Evolutionary conservation across 2,329 filamentous ascomycete genomes (phyloP), one percentile per base, ranked within the genome.

Genomic region (Colletotrichum theobromicola): DNA sequence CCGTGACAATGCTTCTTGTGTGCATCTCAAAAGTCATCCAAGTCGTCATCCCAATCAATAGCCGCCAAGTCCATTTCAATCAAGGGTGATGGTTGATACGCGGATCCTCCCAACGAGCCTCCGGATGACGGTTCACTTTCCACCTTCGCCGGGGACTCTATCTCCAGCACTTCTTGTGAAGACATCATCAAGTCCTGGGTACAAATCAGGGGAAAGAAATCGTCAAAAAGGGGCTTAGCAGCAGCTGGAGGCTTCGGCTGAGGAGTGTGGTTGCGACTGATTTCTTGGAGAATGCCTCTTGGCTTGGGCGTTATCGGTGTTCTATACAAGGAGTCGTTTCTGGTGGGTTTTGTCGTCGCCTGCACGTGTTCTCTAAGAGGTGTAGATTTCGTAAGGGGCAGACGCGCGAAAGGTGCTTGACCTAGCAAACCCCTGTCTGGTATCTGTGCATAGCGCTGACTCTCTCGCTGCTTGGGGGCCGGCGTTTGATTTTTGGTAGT

Each of bases 111-210:
- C 7, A 58, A 72, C 12, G 68, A 72, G 9, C 12, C 62, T n/a
- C 34, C 68, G 7, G 68, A 75, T 15, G 68, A 75, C 18, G 42
- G 58, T 30, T 67, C 37, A 7, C 21, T 57, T 46, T 58, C 50
- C 16, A 46, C 16, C 21, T 74, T 73, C 8, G 79, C 69, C 2
- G 80, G 73, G 32, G 81, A 78, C 57, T 84, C 83, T 46, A 88
- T 80, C 24, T 88, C 87, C 50, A 80, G 79, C n/a, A 88, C 71
- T 57, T 89, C 87, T 74, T 89, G 86, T 5, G 87, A 86, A 2
- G 87, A 88, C 10, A 88, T 78, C 2, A 84, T 74, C 1, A 88
- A 70, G 76, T 89, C 88, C 73, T 88, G 88, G 1, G 87, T 87
- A 2, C 83, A 86, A 46, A 87, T 80, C 66, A 85, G 83, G 0